Conservation (phyloP, 2,329 filamentous ascomycete species). For the Arthrinium puccinioides region DNA sequence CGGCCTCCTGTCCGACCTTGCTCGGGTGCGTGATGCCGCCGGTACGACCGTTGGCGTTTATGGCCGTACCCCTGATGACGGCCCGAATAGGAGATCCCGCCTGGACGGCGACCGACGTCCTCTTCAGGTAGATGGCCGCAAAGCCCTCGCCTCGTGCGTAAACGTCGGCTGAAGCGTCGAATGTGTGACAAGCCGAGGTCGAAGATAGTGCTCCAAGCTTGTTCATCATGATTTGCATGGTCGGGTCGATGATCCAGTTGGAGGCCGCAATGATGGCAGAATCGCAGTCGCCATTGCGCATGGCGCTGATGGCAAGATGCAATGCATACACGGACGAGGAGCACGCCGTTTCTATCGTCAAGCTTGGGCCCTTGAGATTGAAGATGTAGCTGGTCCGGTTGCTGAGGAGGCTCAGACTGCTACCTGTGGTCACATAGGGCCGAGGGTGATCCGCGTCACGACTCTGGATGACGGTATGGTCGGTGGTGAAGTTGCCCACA, state of each 20-base stretch:
- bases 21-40: slow-evolving; percentile 14
- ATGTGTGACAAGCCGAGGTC: slow-evolving; percentile 25
- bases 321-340: slow-evolving; percentile 19
- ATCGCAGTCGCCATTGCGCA: slow-evolving; percentile 13
- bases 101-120: slow-evolving; percentile 2
- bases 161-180: slow-evolving; percentile 37
- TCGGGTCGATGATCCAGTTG: slow-evolving; percentile 15
- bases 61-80: slow-evolving; percentile 12
- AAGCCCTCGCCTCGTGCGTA: slow-evolving; percentile 45
- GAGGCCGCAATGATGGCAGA: slow-evolving; percentile 14
- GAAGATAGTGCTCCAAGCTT: slow-evolving; percentile 27
- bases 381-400: slow-evolving; percentile 26
- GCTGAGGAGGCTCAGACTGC: slow-evolving; percentile 15
- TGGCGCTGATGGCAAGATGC: slow-evolving; percentile 11
- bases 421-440: slow-evolving; percentile 19
- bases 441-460: slow-evolving; percentile 15
- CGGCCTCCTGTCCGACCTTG: slow-evolving; percentile 10
- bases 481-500: slow-evolving; percentile 17
- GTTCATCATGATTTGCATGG: slow-evolving; percentile 9
- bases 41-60: slow-evolving; percentile 15
- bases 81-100: slow-evolving; percentile 9
- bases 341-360: slow-evolving; percentile 24
- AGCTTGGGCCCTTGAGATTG: slow-evolving; percentile 20
- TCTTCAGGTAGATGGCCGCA: slow-evolving; percentile 25
- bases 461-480: slow-evolving; percentile 10